Base-by-base conservation (phyloP, 2,329 filamentous ascomycete genomes). In the Exophiala lecanii-corni region DNA sequence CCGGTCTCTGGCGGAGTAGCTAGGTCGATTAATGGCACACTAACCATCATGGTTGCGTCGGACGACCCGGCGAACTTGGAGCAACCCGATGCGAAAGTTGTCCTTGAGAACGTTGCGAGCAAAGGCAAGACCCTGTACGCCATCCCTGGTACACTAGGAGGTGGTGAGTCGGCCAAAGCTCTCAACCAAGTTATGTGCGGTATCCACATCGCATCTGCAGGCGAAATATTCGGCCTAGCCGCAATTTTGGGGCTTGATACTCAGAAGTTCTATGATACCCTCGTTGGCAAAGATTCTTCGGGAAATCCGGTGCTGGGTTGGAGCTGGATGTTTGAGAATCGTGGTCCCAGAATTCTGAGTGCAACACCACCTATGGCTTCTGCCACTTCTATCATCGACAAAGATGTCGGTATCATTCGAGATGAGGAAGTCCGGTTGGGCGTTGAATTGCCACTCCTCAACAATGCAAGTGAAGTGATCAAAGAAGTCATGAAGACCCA, bases 1-100 rank as follows among this genome's bases (percentile, higher is more conserved):
- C 84, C 84, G 0, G 84, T 89, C 0, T 86, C 82, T 0, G 84
- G 84, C 1, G 84, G 84, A 1, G 77, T 81, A 0, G 70, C 74
- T 7, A 73, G 84, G 23, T 84, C 84, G 1, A 82, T 81, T 0
- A 75, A 83, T 36, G 84, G 84, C 3, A 86, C 83, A 0, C 66
- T 89, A 31, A 84, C 82, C 5, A 88, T 89, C 58, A 86, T 89
- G 76, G 82, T 82, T 0, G 79, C 80, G 2, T 82, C 73, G 0
- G 49, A 54, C 41, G 67, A 75, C 0, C 70, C 75, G 1, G 70
- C 68, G 2, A 77, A 78, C 4, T 63, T 87, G 2, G 67, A 72
- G 23, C 43, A 55, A 17, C 33, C 46, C 9, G 75, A 74, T 43
- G 81, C 74, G 1, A 71, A 70, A 16, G 73, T 70, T 36, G 63